phyloP scores from a whole-genome alignment of 768 basidiomycete genomes.

The Mycena polygramma region DNA sequence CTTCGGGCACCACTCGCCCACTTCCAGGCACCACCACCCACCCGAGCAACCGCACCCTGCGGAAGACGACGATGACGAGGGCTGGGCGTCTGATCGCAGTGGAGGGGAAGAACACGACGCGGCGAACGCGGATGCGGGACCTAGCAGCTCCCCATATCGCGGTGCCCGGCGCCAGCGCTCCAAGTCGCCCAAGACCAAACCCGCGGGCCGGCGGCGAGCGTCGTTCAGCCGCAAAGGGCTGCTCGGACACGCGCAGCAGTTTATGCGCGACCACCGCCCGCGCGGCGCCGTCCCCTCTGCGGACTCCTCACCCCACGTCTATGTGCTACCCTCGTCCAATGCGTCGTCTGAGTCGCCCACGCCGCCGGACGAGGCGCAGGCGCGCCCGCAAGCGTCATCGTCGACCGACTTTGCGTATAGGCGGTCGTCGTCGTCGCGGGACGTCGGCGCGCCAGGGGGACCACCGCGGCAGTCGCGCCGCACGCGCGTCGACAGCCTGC shows the following conservation, averaged over 20 bases:
- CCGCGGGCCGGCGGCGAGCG: constrained; percentile 21
- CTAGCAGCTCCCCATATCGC: constrained; percentile 29
- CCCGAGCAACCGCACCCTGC: constrained; percentile 1
- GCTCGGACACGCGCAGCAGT: constrained; percentile 30
- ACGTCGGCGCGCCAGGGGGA: background rate
- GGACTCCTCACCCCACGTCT: background rate
- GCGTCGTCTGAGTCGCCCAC: constrained; percentile 11
- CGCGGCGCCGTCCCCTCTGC: constrained; percentile 1
- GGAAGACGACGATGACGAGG: constrained; percentile 62
- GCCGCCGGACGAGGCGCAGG: constrained; percentile 1
- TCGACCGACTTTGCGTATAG: constrained; percentile 34
- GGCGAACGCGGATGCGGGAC: constrained; percentile 19
- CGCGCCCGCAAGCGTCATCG: background rate
- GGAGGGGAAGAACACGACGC: constrained; percentile 36
- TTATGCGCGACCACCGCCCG: constrained; percentile 25
- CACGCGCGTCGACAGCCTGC: constrained; percentile 38
- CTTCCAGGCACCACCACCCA: constrained; percentile 25
- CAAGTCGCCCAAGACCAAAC: constrained; percentile 43
- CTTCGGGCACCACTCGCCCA: constrained; percentile 8
- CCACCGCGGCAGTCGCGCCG: constrained; percentile 29
- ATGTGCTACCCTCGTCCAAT: background rate
- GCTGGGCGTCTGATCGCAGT: constrained; percentile 73
- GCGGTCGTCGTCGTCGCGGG: background rate
- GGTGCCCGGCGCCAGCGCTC: constrained; percentile 42
- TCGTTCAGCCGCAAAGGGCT: constrained; percentile 29